Percentiles rank a stretch among this genome's conserved stretches.
phyloP scores from a whole-genome alignment of 192 early-diverging fungal species.

The Mortierella claussenii region DNA sequence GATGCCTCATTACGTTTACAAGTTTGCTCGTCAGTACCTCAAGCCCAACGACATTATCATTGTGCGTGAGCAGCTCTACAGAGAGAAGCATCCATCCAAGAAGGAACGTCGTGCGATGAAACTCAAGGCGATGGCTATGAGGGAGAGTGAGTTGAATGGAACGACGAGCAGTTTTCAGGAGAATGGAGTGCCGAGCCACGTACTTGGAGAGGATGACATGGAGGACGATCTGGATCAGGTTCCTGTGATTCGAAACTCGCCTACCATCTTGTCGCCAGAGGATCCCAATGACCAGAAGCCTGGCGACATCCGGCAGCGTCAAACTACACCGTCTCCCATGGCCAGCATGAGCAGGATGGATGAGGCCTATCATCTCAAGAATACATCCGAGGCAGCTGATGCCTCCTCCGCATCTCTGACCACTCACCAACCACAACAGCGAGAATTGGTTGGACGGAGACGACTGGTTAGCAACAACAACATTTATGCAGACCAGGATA shows the following conservation, averaged over 20 bases:
- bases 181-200: slow-evolving; percentile 19
- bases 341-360: slow-evolving; percentile 30
- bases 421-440: slow-evolving; percentile 10
- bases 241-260: slow-evolving; percentile 44
- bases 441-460: slow-evolving; percentile 38
- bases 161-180: slow-evolving; percentile 30
- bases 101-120: slow-evolving; percentile 52
- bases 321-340: slow-evolving; percentile 37
- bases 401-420: background rate
- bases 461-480: slow-evolving; percentile 30
- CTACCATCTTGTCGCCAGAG: slow-evolving; percentile 41
- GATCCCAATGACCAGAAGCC: slow-evolving; percentile 34
- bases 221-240: slow-evolving; percentile 44
- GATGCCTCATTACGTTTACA: slow-evolving; percentile 76
- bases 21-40: slow-evolving; percentile 75
- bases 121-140: slow-evolving; percentile 31
- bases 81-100: slow-evolving; percentile 48
- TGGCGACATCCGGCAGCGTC: slow-evolving; percentile 48
- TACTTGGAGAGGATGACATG: slow-evolving; percentile 33
- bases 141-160: slow-evolving; percentile 26
- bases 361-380: slow-evolving; percentile 25
- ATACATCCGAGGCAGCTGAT: slow-evolving; percentile 9
- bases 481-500: background rate
- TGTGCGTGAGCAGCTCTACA: slow-evolving; percentile 79
- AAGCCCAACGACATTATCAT: slow-evolving; percentile 86